Evolutionary conservation across 805 yeast species (phyloP).

Genomic region (Pichia occidentalis): DNA sequence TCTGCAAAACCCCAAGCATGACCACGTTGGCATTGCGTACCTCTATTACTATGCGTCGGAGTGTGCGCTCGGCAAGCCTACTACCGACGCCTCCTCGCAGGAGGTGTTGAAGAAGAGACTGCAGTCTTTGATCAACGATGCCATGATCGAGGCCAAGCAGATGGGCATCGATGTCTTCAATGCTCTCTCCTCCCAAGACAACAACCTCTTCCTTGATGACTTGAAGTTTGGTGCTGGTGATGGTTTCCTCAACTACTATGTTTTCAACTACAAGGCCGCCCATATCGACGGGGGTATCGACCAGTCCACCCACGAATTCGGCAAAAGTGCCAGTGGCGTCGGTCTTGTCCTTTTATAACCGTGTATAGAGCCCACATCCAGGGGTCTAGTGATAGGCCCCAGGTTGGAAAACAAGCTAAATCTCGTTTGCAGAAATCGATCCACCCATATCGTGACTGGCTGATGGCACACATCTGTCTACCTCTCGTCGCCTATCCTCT

Average conservation of each 20-base stretch:
- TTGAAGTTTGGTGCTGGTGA: conserved; percentile 91
- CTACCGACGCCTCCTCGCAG: conserved; percentile 23
- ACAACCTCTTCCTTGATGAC: conserved; percentile 71
- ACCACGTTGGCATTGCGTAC: conserved; percentile 78
- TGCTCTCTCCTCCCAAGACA: conserved; percentile 87
- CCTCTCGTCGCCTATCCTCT: no score
- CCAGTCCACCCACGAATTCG: conserved; percentile 29
- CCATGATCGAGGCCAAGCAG: conserved; percentile 65
- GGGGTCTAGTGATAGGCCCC: no score
- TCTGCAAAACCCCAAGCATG: conserved; percentile 54
- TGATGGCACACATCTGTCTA: no score
- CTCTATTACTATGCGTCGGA: conserved; percentile 84
- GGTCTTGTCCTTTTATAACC: conserved; percentile 79
- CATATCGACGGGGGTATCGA: conserved; percentile 79
- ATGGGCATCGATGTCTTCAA: conserved; percentile 83
- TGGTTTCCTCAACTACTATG: conserved; percentile 82
- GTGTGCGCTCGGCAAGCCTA: conserved; percentile 37
- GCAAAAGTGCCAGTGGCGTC: conserved; percentile 58
- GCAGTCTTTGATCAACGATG: conserved; percentile 57
- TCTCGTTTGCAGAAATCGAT: no score
- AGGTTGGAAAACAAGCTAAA: no score
- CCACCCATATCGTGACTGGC: no score
- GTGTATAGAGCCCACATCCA: neutral
- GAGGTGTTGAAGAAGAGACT: conserved; percentile 51
- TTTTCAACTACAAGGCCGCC: conserved; percentile 83